Evolutionary conservation across 371 early-diverging fungal genomes (phyloP).

Genomic region (Batkoa obscura): DNA sequence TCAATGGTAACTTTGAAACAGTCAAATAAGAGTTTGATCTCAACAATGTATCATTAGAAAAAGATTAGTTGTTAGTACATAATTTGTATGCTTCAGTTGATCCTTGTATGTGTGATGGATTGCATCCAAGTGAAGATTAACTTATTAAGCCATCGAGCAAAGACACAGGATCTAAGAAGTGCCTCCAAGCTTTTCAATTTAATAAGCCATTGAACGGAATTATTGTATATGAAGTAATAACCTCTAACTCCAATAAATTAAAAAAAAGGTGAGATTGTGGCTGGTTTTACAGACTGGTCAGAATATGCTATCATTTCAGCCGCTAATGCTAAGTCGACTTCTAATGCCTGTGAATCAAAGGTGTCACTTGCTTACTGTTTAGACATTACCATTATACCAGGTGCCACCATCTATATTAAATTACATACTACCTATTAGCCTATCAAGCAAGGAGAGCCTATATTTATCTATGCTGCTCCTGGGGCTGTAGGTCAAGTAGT

Average conservation of each 20-base stretch:
- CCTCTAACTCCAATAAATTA: slow-evolving; percentile 26
- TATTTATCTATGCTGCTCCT: slow-evolving; percentile 27
- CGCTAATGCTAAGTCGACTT: slow-evolving; percentile 10
- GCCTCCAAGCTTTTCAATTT: too few relatives aligned
- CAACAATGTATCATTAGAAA: too few relatives aligned
- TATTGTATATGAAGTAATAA: slow-evolving; percentile 38
- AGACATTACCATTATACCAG: slow-evolving; percentile 31
- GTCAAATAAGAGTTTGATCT: too few relatives aligned
- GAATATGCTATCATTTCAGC: slow-evolving; percentile 21
- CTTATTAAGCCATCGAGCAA: too few relatives aligned
- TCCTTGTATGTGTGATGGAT: too few relatives aligned
- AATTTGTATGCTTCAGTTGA: too few relatives aligned
- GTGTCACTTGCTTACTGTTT: slow-evolving; percentile 28
- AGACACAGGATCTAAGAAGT: too few relatives aligned
- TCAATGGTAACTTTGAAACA: too few relatives aligned
- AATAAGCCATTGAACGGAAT: too few relatives aligned
- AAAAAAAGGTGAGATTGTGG: slow-evolving; percentile 36
- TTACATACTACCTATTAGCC: slow-evolving; percentile 28
- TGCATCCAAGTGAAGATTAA: too few relatives aligned
- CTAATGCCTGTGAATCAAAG: slow-evolving; percentile 16
- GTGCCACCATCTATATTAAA: slow-evolving; percentile 31
- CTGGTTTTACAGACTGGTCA: slow-evolving; percentile 32
- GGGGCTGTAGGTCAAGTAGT: slow-evolving; percentile 48
- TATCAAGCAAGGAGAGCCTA: slow-evolving; percentile 40
- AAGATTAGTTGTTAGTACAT: too few relatives aligned